Base-by-base conservation (phyloP, 2,329 filamentous ascomycete genomes). In the Leptodontidium sp. region DNA sequence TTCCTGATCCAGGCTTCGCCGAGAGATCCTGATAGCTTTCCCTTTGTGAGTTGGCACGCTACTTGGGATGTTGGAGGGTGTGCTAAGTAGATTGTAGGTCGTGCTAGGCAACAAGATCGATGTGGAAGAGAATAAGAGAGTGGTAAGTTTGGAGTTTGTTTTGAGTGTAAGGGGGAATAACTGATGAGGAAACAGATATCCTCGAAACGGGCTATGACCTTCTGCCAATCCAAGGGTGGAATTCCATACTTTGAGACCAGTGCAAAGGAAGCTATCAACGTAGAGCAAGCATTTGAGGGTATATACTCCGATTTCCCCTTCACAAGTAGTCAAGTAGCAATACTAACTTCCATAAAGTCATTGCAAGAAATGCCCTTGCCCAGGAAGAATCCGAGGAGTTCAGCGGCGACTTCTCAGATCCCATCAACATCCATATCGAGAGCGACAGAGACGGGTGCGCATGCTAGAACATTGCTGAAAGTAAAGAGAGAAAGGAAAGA, bases 191-290 rank as follows among this genome's bases (percentile, higher is more conserved):
- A 70, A 24, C 67, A 93, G 91, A 97, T 99, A 77, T 97, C 93
- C 38, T 94, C 91, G 77, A 98, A 98, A 87, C 89, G 96, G 72
- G 96, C 96, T 69, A 94, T 95, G 89, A 94, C 95, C 15, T 99
- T 98, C 81, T 99, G 96, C 82, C 94, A 98, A 81, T 97, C 93
- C 67, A 98, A 98, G 83, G 95, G 95, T 59, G 93, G 93, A 69
- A 98, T 99, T 73, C 96, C 96, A 21, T 99, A 99, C 82, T 99
- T 99, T 78, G 96, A 99, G 88, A 99, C 96, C 21, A 98, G 94
- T 82, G 96, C 96, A 70, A 99, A 99, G 85, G 96, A 99, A 82
- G 96, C 95, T 70, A 92, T 98, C 82, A 99, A 99, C 79, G 96
- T 99, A 53, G 96, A 99, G 82, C 94, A 93, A 79, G 91, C 91